Base-by-base conservation (phyloP, 208 protist genomes). In the Trypanosomatidae sp. region DNA sequence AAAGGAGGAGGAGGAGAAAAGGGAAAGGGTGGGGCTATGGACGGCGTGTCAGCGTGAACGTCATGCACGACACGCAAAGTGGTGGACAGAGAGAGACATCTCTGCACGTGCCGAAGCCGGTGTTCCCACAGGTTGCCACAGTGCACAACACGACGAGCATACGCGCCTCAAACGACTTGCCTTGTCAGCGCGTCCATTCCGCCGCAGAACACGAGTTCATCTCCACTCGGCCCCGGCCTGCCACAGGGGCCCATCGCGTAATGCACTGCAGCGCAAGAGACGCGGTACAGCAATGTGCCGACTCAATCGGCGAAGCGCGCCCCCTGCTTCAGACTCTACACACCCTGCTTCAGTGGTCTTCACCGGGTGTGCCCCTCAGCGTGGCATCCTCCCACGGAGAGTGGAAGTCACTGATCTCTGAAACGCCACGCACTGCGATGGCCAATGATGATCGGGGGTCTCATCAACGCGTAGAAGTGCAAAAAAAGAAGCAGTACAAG, bases 211-310 rank as follows among this genome's bases (percentile, higher is more conserved):
- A 46, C 30, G 8, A 46, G 10, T 19, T 44, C 9, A 5, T 17
- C 39, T 1, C 60, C 60, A 28, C 19, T 13, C 10, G 7, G 12
- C 22, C 17, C 33, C 30, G 58, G 30, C 15, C 19, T 36, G 7
- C 25, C 58, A 62, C 58, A 62, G 58, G 58, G 22, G 19, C 33
- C 58, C 58, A 62, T n/a, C 33, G 58, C 58, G 58, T 22, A 36
- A 36, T 28, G 58, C 19, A 39, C 41, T 25, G 58, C 58, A 62
- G 33, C 33, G 0, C 33, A 15, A 41, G 6, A 44, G 10, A 12
- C 17, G 33, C 33, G 30, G 30, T 25, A 3, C 58, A 10, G 58
- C 17, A 39, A 62, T 2, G 50, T 3, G 33, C 58, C 33, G 17
- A 22, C 58, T 39, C 30, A 43, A 36, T 4, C 30, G 28, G 7